Evolutionary conservation across 2,329 filamentous ascomycete species (phyloP).

Genomic region (Fusarium xylarioides): DNA sequence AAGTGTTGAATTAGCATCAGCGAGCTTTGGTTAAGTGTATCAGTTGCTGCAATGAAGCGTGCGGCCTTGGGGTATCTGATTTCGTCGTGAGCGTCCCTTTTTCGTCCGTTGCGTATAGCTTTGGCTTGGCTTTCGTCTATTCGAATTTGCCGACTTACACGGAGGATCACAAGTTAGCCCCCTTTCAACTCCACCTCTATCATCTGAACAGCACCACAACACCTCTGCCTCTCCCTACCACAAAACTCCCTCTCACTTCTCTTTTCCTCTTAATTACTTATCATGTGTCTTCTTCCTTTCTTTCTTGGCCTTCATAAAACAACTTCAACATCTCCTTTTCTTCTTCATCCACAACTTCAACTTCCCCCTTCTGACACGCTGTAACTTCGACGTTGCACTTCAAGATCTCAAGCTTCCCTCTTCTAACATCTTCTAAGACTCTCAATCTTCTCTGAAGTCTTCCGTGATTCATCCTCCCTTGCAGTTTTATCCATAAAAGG

Average conservation of each 20-base stretch:
- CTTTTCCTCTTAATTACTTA: not conserved
- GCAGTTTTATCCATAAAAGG: not conserved
- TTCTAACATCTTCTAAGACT: not conserved
- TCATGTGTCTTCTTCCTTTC: not conserved
- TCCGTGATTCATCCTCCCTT: not conserved
- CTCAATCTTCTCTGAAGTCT: not conserved
- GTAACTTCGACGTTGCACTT: not conserved
- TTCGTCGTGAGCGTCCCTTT: not conserved
- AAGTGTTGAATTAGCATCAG: not conserved
- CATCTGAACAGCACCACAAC: not conserved
- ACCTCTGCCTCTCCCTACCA: not conserved
- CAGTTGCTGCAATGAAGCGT: not conserved
- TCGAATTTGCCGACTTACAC: constrained; percentile 16
- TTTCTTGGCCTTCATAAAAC: not conserved
- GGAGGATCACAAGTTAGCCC: not conserved
- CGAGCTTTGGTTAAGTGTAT: not conserved
- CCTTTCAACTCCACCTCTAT: constrained; percentile 5
- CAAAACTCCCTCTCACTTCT: not conserved
- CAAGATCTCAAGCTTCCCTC: not conserved
- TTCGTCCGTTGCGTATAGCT: not conserved
- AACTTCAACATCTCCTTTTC: not conserved
- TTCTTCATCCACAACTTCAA: not conserved
- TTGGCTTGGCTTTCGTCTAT: not conserved
- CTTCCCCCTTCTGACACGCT: not conserved
- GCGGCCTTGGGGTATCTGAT: not conserved